Percentiles rank a stretch among this genome's conserved stretches.
Evolutionary conservation across 1,139 yeast genomes (phyloP).

Genomic region (Hemisphaericaspora xylanilytica): DNA sequence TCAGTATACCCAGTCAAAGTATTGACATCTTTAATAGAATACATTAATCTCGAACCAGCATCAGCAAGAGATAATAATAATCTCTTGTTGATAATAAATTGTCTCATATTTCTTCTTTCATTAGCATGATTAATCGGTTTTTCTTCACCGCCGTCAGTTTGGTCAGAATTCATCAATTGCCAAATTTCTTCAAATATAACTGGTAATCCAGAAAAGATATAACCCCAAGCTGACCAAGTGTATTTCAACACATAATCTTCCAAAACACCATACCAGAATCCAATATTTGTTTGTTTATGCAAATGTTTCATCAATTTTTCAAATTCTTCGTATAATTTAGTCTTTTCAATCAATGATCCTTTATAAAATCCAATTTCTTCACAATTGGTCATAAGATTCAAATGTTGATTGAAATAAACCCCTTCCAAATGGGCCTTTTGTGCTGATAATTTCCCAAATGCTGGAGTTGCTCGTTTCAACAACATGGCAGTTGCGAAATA

Average conservation of each 20-base stretch:
- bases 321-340: slow-evolving; percentile 62
- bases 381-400: slow-evolving; percentile 81
- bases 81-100: slow-evolving; percentile 86
- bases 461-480: slow-evolving; percentile 73
- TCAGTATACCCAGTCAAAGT: slow-evolving; percentile 90
- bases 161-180: slow-evolving; percentile 19
- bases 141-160: slow-evolving; percentile 8
- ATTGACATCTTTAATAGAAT: slow-evolving; percentile 89
- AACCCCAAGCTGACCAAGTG: slow-evolving; percentile 94
- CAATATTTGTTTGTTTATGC: slow-evolving; percentile 48
- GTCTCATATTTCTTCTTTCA: slow-evolving; percentile 68
- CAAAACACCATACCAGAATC: slow-evolving; percentile 61
- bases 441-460: slow-evolving; percentile 79
- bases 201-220: slow-evolving; percentile 85
- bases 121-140: slow-evolving; percentile 20
- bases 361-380: slow-evolving; percentile 95
- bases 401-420: slow-evolving; percentile 81
- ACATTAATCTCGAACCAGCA: slow-evolving; percentile 96
- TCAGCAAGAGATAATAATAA: slow-evolving; percentile 89
- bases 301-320: slow-evolving; percentile 48
- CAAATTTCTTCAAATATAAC: slow-evolving; percentile 53
- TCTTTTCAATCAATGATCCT: slow-evolving; percentile 80
- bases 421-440: slow-evolving; percentile 81
- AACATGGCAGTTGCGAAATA: slow-evolving; percentile 78
- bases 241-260: slow-evolving; percentile 89